Conservation (phyloP, 106 monocot species). For the Alisma plantagoaquatica region DNA sequence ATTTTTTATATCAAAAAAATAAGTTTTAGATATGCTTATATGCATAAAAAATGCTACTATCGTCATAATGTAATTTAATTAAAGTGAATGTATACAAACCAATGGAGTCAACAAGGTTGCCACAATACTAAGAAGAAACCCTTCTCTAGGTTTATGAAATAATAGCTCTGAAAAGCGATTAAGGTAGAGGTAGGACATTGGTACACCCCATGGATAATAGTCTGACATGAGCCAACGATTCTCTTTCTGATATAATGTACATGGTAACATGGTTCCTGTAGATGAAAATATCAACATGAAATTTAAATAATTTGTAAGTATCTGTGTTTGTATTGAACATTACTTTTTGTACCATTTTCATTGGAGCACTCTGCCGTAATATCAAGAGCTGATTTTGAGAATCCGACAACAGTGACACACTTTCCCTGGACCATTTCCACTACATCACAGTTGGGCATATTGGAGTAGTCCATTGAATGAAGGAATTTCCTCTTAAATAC, state of each 20-base stretch:
- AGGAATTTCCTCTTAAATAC: slow-evolving; percentile 4
- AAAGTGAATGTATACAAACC: too few species aligned
- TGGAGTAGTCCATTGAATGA: slow-evolving; percentile 11
- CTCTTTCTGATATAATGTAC: slow-evolving; percentile 39
- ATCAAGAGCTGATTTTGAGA: slow-evolving; percentile 7
- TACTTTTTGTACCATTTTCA: slow-evolving; percentile 8
- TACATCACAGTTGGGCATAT: background rate
- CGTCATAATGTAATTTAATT: too few species aligned
- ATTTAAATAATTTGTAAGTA: too few species aligned
- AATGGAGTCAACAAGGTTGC: slow-evolving; percentile 48
- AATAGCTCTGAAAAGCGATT: slow-evolving; percentile 56
- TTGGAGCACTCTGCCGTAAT: slow-evolving; percentile 8
- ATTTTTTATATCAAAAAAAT: background rate
- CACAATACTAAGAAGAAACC: slow-evolving; percentile 28
- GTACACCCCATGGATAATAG: slow-evolving; percentile 29
- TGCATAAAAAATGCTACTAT: background rate
- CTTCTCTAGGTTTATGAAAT: slow-evolving; percentile 58
- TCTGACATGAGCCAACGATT: slow-evolving; percentile 35
- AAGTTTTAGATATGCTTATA: background rate
- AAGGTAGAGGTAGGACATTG: slow-evolving; percentile 26
- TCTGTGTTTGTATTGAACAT: too few species aligned
- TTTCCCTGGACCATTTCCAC: slow-evolving; percentile 2
- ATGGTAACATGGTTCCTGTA: slow-evolving; percentile 37
- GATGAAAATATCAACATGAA: too few species aligned
- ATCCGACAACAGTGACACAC: slow-evolving; percentile 4